These are phyloP conservation scores for Populus hybrid DNA, from an alignment of 441 rosid species.

Conservation along the genomic window DNA sequence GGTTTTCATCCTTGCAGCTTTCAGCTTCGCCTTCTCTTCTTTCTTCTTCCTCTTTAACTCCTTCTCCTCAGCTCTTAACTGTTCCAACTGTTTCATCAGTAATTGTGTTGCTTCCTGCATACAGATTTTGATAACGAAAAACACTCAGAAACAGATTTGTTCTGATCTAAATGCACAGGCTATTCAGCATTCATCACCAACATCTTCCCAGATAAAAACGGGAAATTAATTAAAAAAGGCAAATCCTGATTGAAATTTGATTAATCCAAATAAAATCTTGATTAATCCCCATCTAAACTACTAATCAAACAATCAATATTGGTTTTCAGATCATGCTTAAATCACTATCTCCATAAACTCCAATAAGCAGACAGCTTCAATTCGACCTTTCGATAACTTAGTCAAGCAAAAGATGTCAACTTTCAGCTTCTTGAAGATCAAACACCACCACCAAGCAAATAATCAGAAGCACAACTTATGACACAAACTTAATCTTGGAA, in stretches of 20 bases:
- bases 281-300: neutral
- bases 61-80: slow-evolving; percentile 57
- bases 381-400: neutral
- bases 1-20: slow-evolving; percentile 16
- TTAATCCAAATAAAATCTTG: neutral
- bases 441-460: neutral
- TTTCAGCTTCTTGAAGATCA: neutral
- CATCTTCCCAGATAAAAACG: neutral
- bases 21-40: slow-evolving; percentile 44
- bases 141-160: neutral
- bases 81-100: slow-evolving; percentile 43
- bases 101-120: slow-evolving; percentile 59
- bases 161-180: neutral
- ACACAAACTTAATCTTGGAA: neutral
- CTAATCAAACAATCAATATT: neutral
- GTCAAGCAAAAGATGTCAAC: neutral
- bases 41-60: slow-evolving; percentile 50
- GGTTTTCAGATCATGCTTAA: neutral
- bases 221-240: neutral
- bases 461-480: neutral
- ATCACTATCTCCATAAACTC: neutral
- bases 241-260: too few relatives aligned
- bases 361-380: neutral
- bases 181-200: neutral
- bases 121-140: neutral